A percentile compares a stretch with the other conserved stretches of the same genome.
Evolutionary conservation across 169 alveolate species (phyloP).

Genomic region (Amoebophrya sp.): DNA sequence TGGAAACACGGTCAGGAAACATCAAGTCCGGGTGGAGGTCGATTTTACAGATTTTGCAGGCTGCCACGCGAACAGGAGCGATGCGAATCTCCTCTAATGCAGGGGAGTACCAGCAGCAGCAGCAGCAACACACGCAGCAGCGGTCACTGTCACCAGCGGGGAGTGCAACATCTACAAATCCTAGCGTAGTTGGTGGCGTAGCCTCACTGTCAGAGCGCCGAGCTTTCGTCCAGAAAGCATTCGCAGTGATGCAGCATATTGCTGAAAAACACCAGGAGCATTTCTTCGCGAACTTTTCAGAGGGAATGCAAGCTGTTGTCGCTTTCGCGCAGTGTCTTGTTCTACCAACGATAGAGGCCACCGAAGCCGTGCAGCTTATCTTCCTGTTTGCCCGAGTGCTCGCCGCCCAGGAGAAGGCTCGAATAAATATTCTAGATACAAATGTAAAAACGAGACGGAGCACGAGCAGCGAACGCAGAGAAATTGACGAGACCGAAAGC

Average conservation of each 20-base stretch:
- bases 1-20: background rate
- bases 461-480: too few species aligned
- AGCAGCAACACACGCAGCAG: too few species aligned
- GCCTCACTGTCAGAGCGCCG: too few species aligned
- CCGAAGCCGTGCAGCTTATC: background rate
- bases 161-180: too few species aligned
- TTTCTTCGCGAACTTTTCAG: background rate
- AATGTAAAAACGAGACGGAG: too few species aligned
- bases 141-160: too few species aligned
- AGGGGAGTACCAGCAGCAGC: too few species aligned
- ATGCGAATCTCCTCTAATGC: too few species aligned
- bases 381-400: background rate
- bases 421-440: too few species aligned
- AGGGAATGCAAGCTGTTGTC: slow-evolving; percentile 4
- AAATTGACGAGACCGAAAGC: too few species aligned
- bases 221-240: background rate
- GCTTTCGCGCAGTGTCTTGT: slow-evolving; percentile 28
- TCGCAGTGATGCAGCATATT: background rate
- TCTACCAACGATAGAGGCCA: background rate
- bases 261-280: background rate
- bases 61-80: background rate
- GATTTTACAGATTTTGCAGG: slow-evolving; percentile 22
- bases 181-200: too few species aligned
- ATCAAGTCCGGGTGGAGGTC: slow-evolving; percentile 41
- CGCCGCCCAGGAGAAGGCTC: background rate